Conservation (phyloP, 768 basidiomycete genomes). For the Trametes sanguinea region DNA sequence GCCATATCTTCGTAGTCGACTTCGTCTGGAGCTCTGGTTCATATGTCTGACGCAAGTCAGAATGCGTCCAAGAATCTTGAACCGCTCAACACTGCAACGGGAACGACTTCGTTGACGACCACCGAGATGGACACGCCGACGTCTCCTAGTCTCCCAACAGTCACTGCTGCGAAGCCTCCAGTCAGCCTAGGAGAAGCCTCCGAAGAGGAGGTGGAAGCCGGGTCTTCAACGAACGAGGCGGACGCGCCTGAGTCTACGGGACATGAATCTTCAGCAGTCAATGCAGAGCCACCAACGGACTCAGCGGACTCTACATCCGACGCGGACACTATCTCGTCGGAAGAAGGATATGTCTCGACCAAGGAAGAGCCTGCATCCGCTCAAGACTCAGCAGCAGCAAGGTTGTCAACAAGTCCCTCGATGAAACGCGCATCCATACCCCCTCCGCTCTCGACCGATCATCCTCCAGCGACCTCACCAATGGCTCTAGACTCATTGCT, state of each 20-base stretch:
- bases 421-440: background rate
- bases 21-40: background rate
- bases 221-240: background rate
- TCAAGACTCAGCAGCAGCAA: background rate
- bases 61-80: slow-evolving; percentile 14
- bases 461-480: slow-evolving; percentile 8
- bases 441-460: background rate
- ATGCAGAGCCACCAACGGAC: background rate
- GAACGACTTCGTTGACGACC: background rate
- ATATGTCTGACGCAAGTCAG: slow-evolving; percentile 11
- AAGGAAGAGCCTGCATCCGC: background rate
- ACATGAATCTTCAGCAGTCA: background rate
- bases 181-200: background rate
- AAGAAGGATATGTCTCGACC: background rate
- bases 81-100: slow-evolving; percentile 7
- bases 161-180: slow-evolving; percentile 14
- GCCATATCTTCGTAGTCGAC: background rate
- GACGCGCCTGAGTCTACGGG: background rate
- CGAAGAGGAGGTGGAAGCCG: background rate
- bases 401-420: background rate
- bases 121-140: slow-evolving; percentile 1
- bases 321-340: background rate
- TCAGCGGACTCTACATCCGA: background rate
- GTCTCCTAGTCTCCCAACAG: slow-evolving; percentile 16
- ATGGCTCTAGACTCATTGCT: slow-evolving; percentile 32